Percentiles rank a stretch among this genome's conserved stretches.
Evolutionary conservation across 1,284 basidiomycete genomes (phyloP).

Genomic region (Rhizopogon hawkerae): DNA sequence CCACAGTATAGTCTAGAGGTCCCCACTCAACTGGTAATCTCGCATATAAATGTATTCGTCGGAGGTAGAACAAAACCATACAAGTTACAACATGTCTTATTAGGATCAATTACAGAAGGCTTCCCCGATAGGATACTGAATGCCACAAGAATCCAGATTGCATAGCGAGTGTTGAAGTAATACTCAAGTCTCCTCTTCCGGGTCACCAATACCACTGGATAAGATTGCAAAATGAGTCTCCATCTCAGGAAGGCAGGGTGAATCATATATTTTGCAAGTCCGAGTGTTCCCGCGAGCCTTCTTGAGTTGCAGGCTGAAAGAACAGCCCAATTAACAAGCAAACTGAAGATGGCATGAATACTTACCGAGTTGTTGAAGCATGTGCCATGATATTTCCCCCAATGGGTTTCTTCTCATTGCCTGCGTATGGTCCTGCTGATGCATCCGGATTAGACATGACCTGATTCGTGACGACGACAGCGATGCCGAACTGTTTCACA

Average conservation of each 20-base stretch:
- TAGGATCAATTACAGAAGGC: not conserved
- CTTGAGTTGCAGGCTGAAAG: constrained; percentile 73
- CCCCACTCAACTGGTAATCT: constrained; percentile 28
- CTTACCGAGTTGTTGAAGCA: constrained; percentile 84
- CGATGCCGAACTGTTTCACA: constrained; percentile 78
- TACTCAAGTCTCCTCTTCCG: constrained; percentile 67
- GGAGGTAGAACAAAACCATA: not conserved
- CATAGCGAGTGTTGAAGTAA: constrained; percentile 1
- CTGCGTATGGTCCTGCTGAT: constrained; percentile 79
- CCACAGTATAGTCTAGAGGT: not conserved
- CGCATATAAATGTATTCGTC: constrained; percentile 7
- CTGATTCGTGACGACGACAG: constrained; percentile 97
- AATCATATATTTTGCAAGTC: constrained; percentile 96
- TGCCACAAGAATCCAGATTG: not conserved
- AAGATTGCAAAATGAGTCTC: constrained; percentile 95
- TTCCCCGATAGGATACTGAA: constrained; percentile 5
- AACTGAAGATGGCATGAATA: constrained; percentile 3
- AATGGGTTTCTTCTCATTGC: constrained; percentile 96
- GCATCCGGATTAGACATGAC: constrained; percentile 98
- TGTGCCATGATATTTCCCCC: constrained; percentile 96
- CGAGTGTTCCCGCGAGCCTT: constrained; percentile 92
- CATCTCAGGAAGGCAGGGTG: constrained; percentile 94
- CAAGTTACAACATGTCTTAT: not conserved
- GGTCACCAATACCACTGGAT: constrained; percentile 81
- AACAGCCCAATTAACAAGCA: constrained; percentile 9